phyloP scores from a whole-genome alignment of 768 basidiomycete species.

The Lentinula sp. region DNA sequence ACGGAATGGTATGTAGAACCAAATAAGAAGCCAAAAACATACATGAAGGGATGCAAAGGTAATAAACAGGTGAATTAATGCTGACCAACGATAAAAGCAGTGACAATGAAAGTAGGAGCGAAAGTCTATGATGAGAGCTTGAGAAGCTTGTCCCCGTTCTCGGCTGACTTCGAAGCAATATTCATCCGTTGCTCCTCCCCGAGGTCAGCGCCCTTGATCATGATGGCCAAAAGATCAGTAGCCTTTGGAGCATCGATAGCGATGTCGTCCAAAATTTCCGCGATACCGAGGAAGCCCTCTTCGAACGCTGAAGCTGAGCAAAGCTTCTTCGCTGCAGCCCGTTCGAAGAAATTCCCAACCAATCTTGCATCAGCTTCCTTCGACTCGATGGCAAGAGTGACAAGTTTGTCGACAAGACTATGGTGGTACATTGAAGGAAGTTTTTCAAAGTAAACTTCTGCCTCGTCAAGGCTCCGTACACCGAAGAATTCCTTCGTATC shows the following conservation, averaged over 20 bases:
- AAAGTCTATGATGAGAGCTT: conserved; percentile 48
- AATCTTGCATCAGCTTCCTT: conserved; percentile 79
- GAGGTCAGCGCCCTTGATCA: conserved; percentile 67
- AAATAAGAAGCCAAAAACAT: neutral
- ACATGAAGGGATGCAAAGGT: conserved; percentile 9
- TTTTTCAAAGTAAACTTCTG: conserved; percentile 77
- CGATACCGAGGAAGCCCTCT: conserved; percentile 62
- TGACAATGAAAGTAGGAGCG: conserved; percentile 22
- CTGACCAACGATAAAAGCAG: conserved; percentile 14
- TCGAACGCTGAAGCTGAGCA: conserved; percentile 61
- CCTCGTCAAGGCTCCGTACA: conserved; percentile 81
- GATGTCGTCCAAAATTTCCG: conserved; percentile 82
- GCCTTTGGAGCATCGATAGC: conserved; percentile 90
- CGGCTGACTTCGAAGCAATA: conserved; percentile 56
- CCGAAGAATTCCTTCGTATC: conserved; percentile 85
- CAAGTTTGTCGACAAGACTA: conserved; percentile 69
- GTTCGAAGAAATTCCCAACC: conserved; percentile 68
- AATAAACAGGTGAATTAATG: conserved; percentile 7
- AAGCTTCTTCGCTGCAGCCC: conserved; percentile 52
- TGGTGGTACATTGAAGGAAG: conserved; percentile 61
- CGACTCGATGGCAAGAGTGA: conserved; percentile 67
- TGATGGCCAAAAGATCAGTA: conserved; percentile 64
- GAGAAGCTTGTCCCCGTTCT: conserved; percentile 51
- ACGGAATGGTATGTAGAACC: neutral
- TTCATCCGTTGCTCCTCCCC: conserved; percentile 53